Base-by-base conservation (phyloP, 768 basidiomycete genomes). In the Chalciporus pseudorubinellus region DNA sequence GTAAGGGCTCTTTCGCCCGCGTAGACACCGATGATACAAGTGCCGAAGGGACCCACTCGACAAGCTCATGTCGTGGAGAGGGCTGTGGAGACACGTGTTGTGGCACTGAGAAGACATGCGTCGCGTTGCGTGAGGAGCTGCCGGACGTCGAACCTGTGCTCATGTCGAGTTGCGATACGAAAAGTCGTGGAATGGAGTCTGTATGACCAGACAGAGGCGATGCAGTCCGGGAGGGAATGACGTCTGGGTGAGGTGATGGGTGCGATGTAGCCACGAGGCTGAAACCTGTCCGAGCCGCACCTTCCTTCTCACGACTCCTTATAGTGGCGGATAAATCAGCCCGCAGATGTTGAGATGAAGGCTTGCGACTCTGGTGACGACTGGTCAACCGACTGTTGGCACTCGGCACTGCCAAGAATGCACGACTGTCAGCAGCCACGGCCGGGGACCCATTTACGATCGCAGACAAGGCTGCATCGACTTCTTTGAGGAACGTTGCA, bases 201-300 rank as follows among this genome's bases (percentile, higher is more conserved):
- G 56, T 42, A 38, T 57, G 65, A 11, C 54, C 48, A 3, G 52
- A 50, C 33, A 62, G 46, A 24, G 65, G 63, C 39, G 63, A 59
- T 29, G 48, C 44, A 3, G 28, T 48, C 45, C 61, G 63, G 14
- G 65, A 68, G 50, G 65, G 21, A 3, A 63, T 59, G 55, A 51
- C 48, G 53, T 63, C 66, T 52, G 65, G 46, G 40, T 63, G 66
- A 41, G 56, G 26, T 34, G 61, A 48, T 6, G 28, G 24, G 46
- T 63, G 61, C 19, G 64, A 56, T 51, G 61, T 59, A 26, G 65
- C 61, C 65, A 68, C 61, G 60, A 65, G 63, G 63, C 66, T 66
- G 46, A 65, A 66, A 12, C 61, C 61, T 40, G 65, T 52, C 22
- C 65, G 63, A 12, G 61, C 44, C 22, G 66, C 46, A 46, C 48